These are phyloP conservation scores for Vaccinium macrocarpon DNA, from an alignment of 148 eudicot species.

Conservation along the genomic window DNA sequence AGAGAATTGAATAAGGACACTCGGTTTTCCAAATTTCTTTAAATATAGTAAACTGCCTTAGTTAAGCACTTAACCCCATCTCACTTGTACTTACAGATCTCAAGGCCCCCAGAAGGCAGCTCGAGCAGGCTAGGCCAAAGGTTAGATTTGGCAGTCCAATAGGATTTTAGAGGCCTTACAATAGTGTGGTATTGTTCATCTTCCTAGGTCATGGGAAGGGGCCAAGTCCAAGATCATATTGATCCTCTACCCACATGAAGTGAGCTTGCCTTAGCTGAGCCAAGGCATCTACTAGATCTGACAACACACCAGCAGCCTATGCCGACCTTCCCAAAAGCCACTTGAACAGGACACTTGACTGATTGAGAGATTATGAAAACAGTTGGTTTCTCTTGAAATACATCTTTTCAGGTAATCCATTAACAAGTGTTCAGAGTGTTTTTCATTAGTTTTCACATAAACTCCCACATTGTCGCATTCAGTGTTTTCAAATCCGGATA, in stretches of 20 bases:
- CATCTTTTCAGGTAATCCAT: neutral
- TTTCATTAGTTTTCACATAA: neutral
- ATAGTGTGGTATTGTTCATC: neutral
- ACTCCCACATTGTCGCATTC: neutral
- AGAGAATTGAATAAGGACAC: too few relatives aligned
- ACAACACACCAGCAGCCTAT: neutral
- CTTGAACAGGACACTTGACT: too few relatives aligned
- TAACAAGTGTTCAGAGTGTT: neutral
- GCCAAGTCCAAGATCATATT: constrained; percentile 2
- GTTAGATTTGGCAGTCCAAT: neutral
- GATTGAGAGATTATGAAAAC: neutral
- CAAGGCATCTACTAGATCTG: neutral
- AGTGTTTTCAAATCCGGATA: too few relatives aligned
- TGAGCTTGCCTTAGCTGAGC: neutral
- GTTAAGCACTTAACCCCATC: neutral
- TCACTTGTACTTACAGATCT: neutral
- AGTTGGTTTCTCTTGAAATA: neutral
- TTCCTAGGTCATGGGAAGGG: constrained; percentile 1
- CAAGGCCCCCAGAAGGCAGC: neutral
- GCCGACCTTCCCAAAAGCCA: neutral
- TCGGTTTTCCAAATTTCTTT: neutral
- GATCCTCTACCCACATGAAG: constrained; percentile 1
- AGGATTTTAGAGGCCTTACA: neutral
- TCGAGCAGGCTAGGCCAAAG: neutral
- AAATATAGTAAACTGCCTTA: neutral